Evolutionary conservation across 2,329 filamentous ascomycete genomes (phyloP).

Genomic region (Sclerotiophoma versabilis): DNA sequence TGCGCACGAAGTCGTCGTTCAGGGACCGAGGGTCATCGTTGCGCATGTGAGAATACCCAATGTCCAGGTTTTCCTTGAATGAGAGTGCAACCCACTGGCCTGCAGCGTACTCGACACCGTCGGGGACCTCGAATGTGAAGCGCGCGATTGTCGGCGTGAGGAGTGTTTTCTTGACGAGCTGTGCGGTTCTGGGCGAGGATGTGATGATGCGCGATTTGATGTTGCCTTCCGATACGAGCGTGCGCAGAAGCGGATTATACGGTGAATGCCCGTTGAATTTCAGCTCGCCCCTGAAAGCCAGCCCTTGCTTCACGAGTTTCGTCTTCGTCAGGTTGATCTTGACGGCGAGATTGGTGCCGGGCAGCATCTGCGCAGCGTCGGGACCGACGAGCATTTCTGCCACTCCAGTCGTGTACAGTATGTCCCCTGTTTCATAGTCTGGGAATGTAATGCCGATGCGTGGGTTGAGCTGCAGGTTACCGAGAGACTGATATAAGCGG

Average conservation of each 20-base stretch:
- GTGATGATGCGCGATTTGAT: constrained; percentile 24
- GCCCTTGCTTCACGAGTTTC: constrained; percentile 67
- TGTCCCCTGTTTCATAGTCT: constrained; percentile 74
- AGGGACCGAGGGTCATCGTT: constrained; percentile 79
- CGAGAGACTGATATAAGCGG: constrained; percentile 81
- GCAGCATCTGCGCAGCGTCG: constrained; percentile 68
- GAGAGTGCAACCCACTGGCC: constrained; percentile 82
- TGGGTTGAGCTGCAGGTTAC: constrained; percentile 74
- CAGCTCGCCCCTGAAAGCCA: constrained; percentile 70
- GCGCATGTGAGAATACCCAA: constrained; percentile 83
- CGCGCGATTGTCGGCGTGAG: constrained; percentile 73
- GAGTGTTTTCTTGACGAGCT: constrained; percentile 63
- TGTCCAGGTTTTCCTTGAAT: constrained; percentile 71
- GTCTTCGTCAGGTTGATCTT: constrained; percentile 68
- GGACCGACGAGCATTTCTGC: constrained; percentile 71
- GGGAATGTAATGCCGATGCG: constrained; percentile 74
- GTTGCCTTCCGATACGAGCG: constrained; percentile 65
- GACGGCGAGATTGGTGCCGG: constrained; percentile 75
- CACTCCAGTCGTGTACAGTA: constrained; percentile 76
- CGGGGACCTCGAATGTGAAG: constrained; percentile 64
- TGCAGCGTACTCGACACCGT: constrained; percentile 62
- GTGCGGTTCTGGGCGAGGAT: constrained; percentile 54
- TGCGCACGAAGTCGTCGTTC: constrained; percentile 85
- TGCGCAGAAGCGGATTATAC: constrained; percentile 79
- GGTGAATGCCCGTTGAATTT: constrained; percentile 70